A percentile compares a stretch with the other conserved stretches of the same genome.
Conservation (phyloP, 805 yeast genomes). For the Teunomyces atbi region DNA sequence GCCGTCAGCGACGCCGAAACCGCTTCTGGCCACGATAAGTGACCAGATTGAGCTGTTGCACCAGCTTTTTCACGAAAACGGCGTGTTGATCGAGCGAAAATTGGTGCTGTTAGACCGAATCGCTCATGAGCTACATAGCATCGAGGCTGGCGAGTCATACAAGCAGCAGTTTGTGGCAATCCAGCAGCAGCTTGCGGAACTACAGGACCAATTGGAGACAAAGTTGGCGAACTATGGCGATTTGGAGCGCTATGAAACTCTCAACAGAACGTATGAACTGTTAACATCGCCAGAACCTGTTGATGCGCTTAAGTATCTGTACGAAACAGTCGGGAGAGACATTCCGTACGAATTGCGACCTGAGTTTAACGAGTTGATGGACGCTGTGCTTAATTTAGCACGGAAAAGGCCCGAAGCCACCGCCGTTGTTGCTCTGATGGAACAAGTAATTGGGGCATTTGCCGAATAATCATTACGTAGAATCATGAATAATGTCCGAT, state of each 20-base stretch:
- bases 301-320: not conserved
- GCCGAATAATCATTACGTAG: not conserved
- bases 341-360: conserved; percentile 8
- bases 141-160: not conserved
- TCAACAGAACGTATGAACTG: conserved; percentile 15
- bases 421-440: conserved; percentile 17
- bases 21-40: not conserved
- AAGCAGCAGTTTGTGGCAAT: conserved; percentile 1
- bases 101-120: conserved; percentile 6
- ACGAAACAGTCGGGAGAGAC: not conserved
- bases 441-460: conserved; percentile 14
- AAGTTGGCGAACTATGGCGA: not conserved
- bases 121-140: not conserved
- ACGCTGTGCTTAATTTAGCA: conserved; percentile 12
- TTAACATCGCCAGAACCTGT: conserved; percentile 9
- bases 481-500: not conserved
- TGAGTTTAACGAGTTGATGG: conserved; percentile 15
- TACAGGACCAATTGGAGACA: conserved; percentile 4
- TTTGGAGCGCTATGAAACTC: conserved; percentile 11
- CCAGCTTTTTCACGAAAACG: conserved; percentile 10
- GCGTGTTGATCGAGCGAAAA: conserved; percentile 9
- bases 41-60: conserved; percentile 12
- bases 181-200: conserved; percentile 9
- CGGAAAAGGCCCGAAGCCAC: conserved; percentile 10
- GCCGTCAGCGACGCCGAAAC: not conserved